These are phyloP conservation scores for Botrytis fragariae DNA, from an alignment of 2,329 filamentous ascomycete genomes.

Conservation along the genomic window DNA sequence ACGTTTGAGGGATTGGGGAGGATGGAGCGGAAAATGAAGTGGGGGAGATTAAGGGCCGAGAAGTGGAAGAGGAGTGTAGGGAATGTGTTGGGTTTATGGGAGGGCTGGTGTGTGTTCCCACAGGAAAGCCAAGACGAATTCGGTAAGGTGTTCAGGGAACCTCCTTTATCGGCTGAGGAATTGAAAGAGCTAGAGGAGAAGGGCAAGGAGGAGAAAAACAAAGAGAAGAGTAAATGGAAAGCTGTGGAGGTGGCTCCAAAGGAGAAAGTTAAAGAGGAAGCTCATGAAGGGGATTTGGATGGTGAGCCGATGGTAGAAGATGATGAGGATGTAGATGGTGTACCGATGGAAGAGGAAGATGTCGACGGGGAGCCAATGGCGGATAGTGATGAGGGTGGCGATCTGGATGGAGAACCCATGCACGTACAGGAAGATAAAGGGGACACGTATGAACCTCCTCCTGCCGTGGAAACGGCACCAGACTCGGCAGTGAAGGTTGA, in stretches of 20 bases:
- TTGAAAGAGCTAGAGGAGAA: constrained; percentile 38
- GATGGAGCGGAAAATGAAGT: constrained; percentile 60
- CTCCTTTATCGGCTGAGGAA: constrained; percentile 52
- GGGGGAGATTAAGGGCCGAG: constrained; percentile 64
- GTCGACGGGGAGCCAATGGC: constrained; percentile 57
- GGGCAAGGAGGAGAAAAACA: constrained; percentile 35
- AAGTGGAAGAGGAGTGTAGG: constrained; percentile 63
- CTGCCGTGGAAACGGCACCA: background rate
- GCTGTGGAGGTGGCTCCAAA: constrained; percentile 41
- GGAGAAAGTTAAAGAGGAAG: constrained; percentile 53
- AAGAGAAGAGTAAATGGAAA: constrained; percentile 39
- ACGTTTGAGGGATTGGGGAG: constrained; percentile 63
- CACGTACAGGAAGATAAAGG: constrained; percentile 9
- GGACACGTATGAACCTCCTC: constrained; percentile 4
- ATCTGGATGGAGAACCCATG: constrained; percentile 42
- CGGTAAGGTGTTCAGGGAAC: constrained; percentile 67
- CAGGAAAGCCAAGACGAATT: constrained; percentile 71
- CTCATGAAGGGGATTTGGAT: constrained; percentile 44
- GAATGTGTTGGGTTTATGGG: constrained; percentile 57
- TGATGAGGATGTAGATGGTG: constrained; percentile 42
- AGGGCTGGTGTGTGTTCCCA: constrained; percentile 70
- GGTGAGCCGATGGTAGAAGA: constrained; percentile 42
- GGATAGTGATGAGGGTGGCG: constrained; percentile 39
- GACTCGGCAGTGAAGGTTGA: background rate
- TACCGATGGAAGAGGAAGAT: constrained; percentile 45